phyloP scores from a whole-genome alignment of 2,329 filamentous ascomycete genomes.

The Aspergillus alliaceus region DNA sequence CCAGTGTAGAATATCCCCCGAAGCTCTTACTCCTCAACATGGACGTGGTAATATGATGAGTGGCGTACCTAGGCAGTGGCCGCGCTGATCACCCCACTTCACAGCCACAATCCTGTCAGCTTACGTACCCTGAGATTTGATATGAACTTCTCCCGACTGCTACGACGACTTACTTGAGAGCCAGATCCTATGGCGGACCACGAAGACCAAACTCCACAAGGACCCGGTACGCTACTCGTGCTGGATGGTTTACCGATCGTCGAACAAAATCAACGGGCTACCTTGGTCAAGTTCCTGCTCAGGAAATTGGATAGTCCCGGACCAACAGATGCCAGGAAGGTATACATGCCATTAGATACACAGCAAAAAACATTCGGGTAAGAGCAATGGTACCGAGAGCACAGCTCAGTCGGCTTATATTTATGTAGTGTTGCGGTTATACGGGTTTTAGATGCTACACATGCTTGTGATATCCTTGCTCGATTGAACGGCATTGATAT shows the following conservation, averaged over 20 bases:
- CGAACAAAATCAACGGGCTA: background rate
- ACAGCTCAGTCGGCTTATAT: background rate
- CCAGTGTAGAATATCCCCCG: too few species aligned
- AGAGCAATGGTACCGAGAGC: too few species aligned
- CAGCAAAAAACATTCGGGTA: background rate
- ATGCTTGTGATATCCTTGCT: background rate
- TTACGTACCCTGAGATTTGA: background rate
- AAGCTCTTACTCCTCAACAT: too few species aligned
- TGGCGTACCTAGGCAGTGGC: background rate
- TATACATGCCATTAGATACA: background rate
- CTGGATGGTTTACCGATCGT: background rate
- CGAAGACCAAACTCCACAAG: background rate
- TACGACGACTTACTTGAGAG: rapidly evolving
- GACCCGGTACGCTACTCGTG: background rate
- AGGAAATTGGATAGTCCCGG: background rate
- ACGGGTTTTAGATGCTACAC: background rate
- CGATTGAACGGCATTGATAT: background rate
- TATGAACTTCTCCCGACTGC: background rate
- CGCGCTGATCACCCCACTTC: background rate
- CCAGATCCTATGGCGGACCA: background rate
- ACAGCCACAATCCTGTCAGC: background rate
- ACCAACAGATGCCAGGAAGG: background rate
- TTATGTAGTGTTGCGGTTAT: background rate
- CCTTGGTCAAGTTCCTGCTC: background rate
- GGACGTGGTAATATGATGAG: too few species aligned